phyloP scores from a whole-genome alignment of 352 stramenopile species.

The Globisporangium cystogenes region DNA sequence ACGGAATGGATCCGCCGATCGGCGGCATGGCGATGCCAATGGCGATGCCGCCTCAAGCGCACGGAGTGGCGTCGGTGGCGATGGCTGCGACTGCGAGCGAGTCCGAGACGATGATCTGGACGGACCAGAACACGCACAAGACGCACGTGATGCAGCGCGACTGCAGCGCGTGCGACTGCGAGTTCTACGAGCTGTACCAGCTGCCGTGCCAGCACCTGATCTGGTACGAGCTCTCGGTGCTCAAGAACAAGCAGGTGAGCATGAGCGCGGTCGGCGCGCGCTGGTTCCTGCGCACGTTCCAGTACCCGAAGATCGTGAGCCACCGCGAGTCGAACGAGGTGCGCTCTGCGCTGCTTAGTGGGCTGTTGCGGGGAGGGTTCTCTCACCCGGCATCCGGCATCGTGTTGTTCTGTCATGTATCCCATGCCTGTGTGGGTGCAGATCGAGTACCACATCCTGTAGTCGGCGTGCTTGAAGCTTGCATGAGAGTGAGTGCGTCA shows the following conservation, averaged over 20 bases:
- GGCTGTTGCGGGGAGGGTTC: not conserved
- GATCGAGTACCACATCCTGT: constrained; percentile 71
- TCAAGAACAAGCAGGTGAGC: constrained; percentile 61
- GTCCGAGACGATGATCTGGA: constrained; percentile 37
- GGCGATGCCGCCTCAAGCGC: not conserved
- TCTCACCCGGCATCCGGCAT: not conserved
- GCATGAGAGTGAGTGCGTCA: too few relatives aligned
- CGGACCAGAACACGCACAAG: constrained; percentile 43
- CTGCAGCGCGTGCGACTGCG: constrained; percentile 55
- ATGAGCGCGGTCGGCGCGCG: constrained; percentile 48
- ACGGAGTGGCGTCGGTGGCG: not conserved
- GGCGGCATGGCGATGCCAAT: not conserved
- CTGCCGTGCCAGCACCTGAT: constrained; percentile 69
- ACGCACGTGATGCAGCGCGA: constrained; percentile 56
- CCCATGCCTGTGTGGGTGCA: constrained; percentile 7
- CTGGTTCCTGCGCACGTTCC: constrained; percentile 71
- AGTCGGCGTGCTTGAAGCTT: not conserved
- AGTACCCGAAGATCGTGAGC: constrained; percentile 45
- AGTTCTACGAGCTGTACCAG: constrained; percentile 61
- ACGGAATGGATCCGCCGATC: not conserved
- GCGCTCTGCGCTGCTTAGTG: constrained; percentile 1
- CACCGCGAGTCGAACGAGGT: constrained; percentile 71
- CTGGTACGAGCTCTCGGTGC: constrained; percentile 60
- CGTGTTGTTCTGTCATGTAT: not conserved
- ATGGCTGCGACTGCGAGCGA: not conserved